phyloP scores from a whole-genome alignment of 441 rosid genomes.

The Corymbia citriodora region DNA sequence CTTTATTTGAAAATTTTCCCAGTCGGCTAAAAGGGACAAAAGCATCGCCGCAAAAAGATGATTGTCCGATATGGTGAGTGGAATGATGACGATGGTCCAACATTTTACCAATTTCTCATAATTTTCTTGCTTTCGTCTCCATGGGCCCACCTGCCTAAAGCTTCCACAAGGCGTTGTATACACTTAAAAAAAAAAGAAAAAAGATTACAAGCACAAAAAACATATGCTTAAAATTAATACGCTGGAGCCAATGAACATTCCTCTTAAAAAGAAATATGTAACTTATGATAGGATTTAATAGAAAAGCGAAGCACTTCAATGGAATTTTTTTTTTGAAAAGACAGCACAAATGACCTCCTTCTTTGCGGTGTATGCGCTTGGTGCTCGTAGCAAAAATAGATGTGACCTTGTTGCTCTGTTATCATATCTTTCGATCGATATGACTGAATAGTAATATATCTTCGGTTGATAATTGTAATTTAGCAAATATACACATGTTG shows the following conservation, averaged over 20 bases:
- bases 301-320: background rate
- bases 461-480: background rate
- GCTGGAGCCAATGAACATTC: background rate
- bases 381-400: background rate
- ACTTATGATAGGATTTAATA: background rate
- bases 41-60: accelerated
- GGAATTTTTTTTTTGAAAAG: background rate
- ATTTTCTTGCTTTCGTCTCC: background rate
- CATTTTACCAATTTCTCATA: background rate
- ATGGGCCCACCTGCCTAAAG: too few relatives aligned
- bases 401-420: background rate
- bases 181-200: too few relatives aligned
- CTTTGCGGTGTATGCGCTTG: background rate
- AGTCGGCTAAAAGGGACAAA: background rate
- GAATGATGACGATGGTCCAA: background rate
- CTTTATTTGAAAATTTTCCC: accelerated
- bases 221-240: background rate
- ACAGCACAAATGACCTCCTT: background rate
- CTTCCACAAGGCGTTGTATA: too few relatives aligned
- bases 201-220: too few relatives aligned
- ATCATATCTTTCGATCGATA: background rate
- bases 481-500: background rate
- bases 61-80: background rate
- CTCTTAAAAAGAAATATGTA: background rate
- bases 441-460: background rate